Evolutionary conservation across 2,329 filamentous ascomycete genomes (phyloP).

Genomic region (Neophaeococcomyces mojaviensis): DNA sequence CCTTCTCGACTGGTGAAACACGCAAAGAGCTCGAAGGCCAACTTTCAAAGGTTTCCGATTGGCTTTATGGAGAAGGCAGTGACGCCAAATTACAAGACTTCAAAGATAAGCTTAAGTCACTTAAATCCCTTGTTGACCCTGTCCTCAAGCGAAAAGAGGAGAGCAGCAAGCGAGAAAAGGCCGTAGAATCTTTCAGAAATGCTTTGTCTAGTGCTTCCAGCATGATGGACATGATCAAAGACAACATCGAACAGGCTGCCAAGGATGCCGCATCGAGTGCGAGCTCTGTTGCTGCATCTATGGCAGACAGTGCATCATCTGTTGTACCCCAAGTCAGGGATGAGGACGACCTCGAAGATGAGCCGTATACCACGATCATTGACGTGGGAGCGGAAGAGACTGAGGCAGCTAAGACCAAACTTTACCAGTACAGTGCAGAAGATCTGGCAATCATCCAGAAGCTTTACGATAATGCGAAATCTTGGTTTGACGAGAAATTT

Average conservation of each 20-base stretch:
- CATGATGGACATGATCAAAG: slow-evolving; percentile 63
- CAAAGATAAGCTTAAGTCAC: slow-evolving; percentile 64
- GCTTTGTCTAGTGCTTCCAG: slow-evolving; percentile 63
- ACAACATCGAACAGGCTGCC: slow-evolving; percentile 64
- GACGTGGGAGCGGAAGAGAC: slow-evolving; percentile 27
- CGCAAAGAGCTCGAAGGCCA: slow-evolving; percentile 60
- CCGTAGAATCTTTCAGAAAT: slow-evolving; percentile 59
- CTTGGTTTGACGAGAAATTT: slow-evolving; percentile 70
- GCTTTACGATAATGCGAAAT: slow-evolving; percentile 53
- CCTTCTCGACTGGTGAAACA: slow-evolving; percentile 61
- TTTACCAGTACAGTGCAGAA: slow-evolving; percentile 59
- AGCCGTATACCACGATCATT: slow-evolving; percentile 38
- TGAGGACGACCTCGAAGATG: slow-evolving; percentile 70
- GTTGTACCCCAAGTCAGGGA: slow-evolving; percentile 39
- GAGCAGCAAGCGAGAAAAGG: slow-evolving; percentile 59
- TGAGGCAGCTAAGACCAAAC: slow-evolving; percentile 29
- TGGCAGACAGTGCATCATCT: slow-evolving; percentile 38
- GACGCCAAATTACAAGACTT: slow-evolving; percentile 69
- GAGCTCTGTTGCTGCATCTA: slow-evolving; percentile 40
- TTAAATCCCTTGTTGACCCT: slow-evolving; percentile 71
- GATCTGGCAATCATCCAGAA: slow-evolving; percentile 62
- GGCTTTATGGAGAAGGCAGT: slow-evolving; percentile 80
- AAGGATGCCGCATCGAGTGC: slow-evolving; percentile 52
- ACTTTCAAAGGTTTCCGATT: slow-evolving; percentile 66
- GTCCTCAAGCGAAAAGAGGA: slow-evolving; percentile 71